Conservation (phyloP, 2,329 filamentous ascomycete genomes). For the Cyanodermella asteris region DNA sequence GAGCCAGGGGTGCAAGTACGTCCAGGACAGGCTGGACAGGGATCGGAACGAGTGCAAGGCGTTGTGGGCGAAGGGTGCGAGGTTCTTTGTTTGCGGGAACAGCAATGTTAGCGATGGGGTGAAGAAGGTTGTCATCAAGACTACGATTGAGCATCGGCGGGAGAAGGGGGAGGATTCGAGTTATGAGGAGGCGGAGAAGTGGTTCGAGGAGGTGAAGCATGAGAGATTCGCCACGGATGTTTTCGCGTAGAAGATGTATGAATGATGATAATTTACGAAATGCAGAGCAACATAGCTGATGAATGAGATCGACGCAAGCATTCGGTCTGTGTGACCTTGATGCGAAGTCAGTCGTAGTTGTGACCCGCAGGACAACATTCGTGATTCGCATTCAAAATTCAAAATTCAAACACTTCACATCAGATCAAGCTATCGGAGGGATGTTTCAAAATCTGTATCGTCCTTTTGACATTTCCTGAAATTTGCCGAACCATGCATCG, state of each 20-base stretch:
- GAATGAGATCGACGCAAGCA: too few species aligned
- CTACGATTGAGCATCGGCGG: slow-evolving; percentile 15
- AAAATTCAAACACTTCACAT: too few species aligned
- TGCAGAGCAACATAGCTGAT: too few species aligned
- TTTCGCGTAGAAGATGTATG: slow-evolving; percentile 28
- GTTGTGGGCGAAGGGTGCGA: slow-evolving; percentile 27
- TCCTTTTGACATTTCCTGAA: too few species aligned
- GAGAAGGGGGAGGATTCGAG: slow-evolving; percentile 13
- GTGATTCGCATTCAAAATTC: too few species aligned
- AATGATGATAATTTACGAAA: too few species aligned
- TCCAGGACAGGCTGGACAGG: slow-evolving; percentile 29
- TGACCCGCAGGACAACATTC: too few species aligned
- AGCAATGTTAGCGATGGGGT: slow-evolving; percentile 27
- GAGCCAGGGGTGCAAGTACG: slow-evolving; percentile 29
- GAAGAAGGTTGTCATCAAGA: slow-evolving; percentile 17
- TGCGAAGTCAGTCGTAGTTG: too few species aligned
- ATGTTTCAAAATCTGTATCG: too few species aligned
- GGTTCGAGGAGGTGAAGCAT: slow-evolving; percentile 28
- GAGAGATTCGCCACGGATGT: slow-evolving; percentile 39
- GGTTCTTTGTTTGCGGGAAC: slow-evolving; percentile 45
- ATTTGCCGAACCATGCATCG: too few species aligned
- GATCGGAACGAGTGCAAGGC: slow-evolving; percentile 23
- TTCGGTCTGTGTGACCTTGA: too few species aligned
- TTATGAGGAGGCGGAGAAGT: slow-evolving; percentile 21
- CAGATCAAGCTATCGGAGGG: too few species aligned